Percentiles rank a stretch among this genome's conserved stretches.
Evolutionary conservation across 1,284 basidiomycete genomes (phyloP).

Genomic region (Cryptococcus wingfieldii): DNA sequence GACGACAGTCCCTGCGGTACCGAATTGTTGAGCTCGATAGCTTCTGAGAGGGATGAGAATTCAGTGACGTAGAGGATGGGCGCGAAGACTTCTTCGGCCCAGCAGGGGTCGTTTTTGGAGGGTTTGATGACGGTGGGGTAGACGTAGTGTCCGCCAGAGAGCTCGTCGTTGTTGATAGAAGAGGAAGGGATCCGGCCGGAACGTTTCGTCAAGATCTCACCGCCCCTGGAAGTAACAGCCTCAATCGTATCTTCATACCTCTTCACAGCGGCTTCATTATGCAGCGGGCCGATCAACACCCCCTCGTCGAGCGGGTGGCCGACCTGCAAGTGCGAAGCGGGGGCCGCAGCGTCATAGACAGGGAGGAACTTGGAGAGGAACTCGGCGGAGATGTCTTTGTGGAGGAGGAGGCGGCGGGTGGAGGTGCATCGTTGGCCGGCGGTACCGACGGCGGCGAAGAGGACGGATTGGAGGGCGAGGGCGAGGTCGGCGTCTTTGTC

Average conservation of each 20-base stretch:
- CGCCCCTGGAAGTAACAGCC: conserved; percentile 62
- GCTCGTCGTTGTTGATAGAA: conserved; percentile 28
- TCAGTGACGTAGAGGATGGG: conserved; percentile 72
- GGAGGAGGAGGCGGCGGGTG: conserved; percentile 82
- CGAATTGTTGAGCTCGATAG: conserved; percentile 85
- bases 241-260: conserved; percentile 64
- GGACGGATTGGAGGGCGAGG: conserved; percentile 72
- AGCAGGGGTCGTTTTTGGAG: conserved; percentile 40
- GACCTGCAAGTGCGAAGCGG: conserved; percentile 55
- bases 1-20: conserved; percentile 81
- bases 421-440: conserved; percentile 93
- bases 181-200: conserved; percentile 23
- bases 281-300: conserved; percentile 83
- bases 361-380: conserved; percentile 70
- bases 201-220: conserved; percentile 57
- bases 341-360: conserved; percentile 58
- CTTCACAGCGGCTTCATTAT: conserved; percentile 63
- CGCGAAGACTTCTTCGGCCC: conserved; percentile 44
- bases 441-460: conserved; percentile 92
- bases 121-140: conserved; percentile 70
- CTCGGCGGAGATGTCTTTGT: conserved; percentile 67
- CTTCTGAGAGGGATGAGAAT: conserved; percentile 85
- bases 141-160: conserved; percentile 72
- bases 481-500: conserved; percentile 89
- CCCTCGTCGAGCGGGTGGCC: conserved; percentile 72